Percentiles rank a stretch among this genome's conserved stretches.
phyloP scores from a whole-genome alignment of 2,329 filamentous ascomycete species.

The Fusarium sp. region DNA sequence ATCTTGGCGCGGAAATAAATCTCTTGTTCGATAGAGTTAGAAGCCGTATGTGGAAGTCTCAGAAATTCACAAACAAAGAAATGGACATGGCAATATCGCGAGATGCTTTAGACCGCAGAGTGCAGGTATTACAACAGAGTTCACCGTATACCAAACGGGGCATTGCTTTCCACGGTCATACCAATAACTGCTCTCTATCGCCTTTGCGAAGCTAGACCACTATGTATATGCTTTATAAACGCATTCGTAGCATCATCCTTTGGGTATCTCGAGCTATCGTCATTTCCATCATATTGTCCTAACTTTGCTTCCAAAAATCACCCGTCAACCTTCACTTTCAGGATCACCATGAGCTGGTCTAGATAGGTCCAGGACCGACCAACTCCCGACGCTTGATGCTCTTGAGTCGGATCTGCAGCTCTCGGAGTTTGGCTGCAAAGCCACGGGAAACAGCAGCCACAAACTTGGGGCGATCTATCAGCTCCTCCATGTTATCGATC shows the following conservation, averaged over 20 bases:
- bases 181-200: not conserved
- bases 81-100: not conserved
- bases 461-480: slow-evolving; percentile 49
- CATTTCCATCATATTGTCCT: not conserved
- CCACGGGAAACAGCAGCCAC: slow-evolving; percentile 49
- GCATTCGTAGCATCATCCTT: not conserved
- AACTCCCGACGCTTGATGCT: slow-evolving; percentile 50
- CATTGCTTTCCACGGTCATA: not conserved
- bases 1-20: not conserved
- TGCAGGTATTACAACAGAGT: not conserved
- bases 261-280: not conserved
- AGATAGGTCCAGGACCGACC: slow-evolving; percentile 31
- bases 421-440: slow-evolving; percentile 50
- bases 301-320: not conserved
- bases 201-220: not conserved
- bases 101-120: not conserved
- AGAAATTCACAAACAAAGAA: not conserved
- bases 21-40: not conserved
- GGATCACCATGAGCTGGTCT: not conserved
- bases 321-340: not conserved
- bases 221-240: not conserved
- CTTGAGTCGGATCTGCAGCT: slow-evolving; percentile 42
- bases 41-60: not conserved
- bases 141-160: not conserved
- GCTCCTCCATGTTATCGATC: slow-evolving; percentile 41